These are phyloP conservation scores for Irpex sp. DNA, from an alignment of 1,284 basidiomycete genomes.

Conservation along the genomic window DNA sequence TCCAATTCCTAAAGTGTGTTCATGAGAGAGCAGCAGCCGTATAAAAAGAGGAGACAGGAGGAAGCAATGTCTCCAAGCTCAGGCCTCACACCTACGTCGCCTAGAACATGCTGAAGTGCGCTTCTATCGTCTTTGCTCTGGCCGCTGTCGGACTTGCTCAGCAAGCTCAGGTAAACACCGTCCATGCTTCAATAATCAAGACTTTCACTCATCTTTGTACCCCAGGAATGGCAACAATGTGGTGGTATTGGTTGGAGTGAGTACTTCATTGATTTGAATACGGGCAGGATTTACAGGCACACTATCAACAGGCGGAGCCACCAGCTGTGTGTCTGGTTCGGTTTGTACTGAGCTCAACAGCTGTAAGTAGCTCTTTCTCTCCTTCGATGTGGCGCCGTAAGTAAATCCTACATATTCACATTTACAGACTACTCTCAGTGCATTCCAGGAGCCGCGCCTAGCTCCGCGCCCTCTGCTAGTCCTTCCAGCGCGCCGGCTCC, in stretches of 20 bases:
- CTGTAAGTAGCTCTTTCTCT: slow-evolving; percentile 18
- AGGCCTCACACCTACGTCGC: background rate
- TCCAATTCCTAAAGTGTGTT: background rate
- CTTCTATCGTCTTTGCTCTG: slow-evolving; percentile 19
- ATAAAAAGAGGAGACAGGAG: background rate
- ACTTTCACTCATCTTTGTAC: background rate
- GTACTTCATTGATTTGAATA: background rate
- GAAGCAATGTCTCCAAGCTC: background rate
- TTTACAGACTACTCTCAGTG: slow-evolving; percentile 33
- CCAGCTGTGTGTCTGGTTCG: slow-evolving; percentile 27
- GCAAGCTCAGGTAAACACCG: slow-evolving; percentile 9
- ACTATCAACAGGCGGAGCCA: slow-evolving; percentile 7
- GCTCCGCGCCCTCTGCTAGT: slow-evolving; percentile 14
- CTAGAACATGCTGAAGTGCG: slow-evolving; percentile 22
- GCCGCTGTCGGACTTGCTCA: slow-evolving; percentile 20
- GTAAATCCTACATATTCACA: background rate
- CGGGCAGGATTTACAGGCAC: background rate
- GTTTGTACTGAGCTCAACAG: slow-evolving; percentile 27
- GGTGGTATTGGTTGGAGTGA: slow-evolving; percentile 20
- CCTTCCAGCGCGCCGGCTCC: background rate
- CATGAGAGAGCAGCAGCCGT: background rate
- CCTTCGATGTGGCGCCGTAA: background rate
- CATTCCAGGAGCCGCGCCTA: slow-evolving; percentile 24
- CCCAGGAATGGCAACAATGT: slow-evolving; percentile 22
- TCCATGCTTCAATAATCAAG: background rate